These are phyloP conservation scores for Coemansia sp. DNA, from an alignment of 192 early-diverging fungal genomes.

Conservation along the genomic window DNA sequence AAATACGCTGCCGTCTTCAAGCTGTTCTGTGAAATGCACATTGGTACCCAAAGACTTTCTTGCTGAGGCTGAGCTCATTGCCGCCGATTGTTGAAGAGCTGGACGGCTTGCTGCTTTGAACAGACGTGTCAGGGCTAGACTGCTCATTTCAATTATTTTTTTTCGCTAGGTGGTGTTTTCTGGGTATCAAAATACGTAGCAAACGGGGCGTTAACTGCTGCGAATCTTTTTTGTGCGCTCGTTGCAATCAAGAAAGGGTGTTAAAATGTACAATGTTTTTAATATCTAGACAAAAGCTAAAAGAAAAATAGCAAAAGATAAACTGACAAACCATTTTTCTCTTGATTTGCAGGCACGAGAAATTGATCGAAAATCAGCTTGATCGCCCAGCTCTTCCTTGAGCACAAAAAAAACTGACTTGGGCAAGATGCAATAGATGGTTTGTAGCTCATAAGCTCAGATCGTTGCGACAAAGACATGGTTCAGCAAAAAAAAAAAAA, in stretches of 20 bases:
- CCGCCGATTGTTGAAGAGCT: conserved; percentile 18
- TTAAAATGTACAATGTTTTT: neutral
- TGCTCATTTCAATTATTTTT: neutral
- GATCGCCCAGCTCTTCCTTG: no score
- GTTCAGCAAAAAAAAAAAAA: no score
- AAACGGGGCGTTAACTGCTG: no score
- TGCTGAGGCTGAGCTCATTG: conserved; percentile 45
- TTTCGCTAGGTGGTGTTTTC: no score
- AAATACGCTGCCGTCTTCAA: conserved; percentile 56
- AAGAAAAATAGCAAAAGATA: neutral
- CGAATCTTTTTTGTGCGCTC: neutral
- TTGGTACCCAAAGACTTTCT: conserved; percentile 46
- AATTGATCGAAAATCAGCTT: no score
- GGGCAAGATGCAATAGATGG: no score
- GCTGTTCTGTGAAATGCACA: conserved; percentile 46
- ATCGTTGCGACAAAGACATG: no score
- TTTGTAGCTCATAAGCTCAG: no score
- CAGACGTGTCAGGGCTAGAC: conserved; percentile 4
- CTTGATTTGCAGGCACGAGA: neutral
- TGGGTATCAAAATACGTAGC: no score
- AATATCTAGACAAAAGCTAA: neutral
- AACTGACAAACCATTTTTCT: no score
- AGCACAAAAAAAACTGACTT: no score
- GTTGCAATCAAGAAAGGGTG: neutral
- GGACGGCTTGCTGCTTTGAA: conserved; percentile 7